phyloP scores from a whole-genome alignment of 2,329 filamentous ascomycete genomes.

The Calonectria multiphialidica region DNA sequence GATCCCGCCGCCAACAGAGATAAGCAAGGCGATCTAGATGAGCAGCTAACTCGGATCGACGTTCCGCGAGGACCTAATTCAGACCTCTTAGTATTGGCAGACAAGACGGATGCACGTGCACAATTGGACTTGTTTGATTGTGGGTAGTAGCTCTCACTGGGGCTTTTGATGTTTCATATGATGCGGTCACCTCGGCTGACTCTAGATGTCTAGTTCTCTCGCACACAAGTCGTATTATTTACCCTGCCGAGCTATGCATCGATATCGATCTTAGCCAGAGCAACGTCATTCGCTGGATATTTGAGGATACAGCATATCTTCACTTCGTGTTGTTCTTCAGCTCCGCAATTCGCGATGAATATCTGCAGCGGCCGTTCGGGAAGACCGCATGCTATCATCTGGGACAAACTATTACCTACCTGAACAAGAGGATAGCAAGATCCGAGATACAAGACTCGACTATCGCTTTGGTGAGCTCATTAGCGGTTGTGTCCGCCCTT shows the following conservation, averaged over 20 bases:
- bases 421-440: background rate
- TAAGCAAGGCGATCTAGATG: too few species aligned
- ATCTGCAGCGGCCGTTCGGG: background rate
- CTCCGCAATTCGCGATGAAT: background rate
- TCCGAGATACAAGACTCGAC: background rate
- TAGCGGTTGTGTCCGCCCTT: background rate
- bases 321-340: background rate
- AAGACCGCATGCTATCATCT: background rate
- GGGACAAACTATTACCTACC: background rate
- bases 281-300: background rate
- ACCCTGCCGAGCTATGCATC: background rate
- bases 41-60: too few species aligned
- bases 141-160: too few species aligned
- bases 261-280: too few species aligned
- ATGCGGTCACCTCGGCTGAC: too few species aligned
- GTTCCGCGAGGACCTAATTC: too few species aligned
- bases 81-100: too few species aligned
- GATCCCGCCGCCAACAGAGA: too few species aligned
- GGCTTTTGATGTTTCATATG: too few species aligned
- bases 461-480: background rate
- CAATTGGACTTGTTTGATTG: too few species aligned
- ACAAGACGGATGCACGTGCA: too few species aligned
- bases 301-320: background rate
- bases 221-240: background rate
- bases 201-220: too few species aligned